A percentile compares a stretch with the other conserved stretches of the same genome.
Evolutionary conservation across 352 stramenopile species (phyloP).

Genomic region (Pythium monospermum): DNA sequence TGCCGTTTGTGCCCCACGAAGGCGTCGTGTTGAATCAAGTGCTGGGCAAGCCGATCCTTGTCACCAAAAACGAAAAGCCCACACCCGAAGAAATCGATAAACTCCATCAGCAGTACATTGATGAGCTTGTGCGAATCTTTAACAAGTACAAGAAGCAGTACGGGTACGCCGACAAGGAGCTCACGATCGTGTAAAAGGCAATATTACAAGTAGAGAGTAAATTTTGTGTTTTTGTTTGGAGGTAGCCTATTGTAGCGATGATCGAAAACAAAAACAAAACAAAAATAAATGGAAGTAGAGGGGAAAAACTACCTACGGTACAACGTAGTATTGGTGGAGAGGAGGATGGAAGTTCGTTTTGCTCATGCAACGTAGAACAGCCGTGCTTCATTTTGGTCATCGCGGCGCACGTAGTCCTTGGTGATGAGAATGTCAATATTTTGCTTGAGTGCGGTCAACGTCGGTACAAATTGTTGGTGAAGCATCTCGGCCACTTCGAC

Average conservation of each 20-base stretch:
- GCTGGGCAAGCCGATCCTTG: conserved; percentile 63
- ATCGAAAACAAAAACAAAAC: too few species aligned
- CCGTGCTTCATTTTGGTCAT: conserved; percentile 51
- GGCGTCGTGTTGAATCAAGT: conserved; percentile 62
- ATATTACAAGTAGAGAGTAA: too few species aligned
- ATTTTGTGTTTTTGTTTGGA: too few species aligned
- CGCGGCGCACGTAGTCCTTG: conserved; percentile 76
- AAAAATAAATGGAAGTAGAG: conserved; percentile 5
- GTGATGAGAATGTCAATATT: conserved; percentile 83
- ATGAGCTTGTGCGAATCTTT: conserved; percentile 70
- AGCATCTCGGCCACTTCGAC: conserved; percentile 73
- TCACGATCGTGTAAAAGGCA: conserved; percentile 53
- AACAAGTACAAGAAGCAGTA: conserved; percentile 83
- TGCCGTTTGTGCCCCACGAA: conserved; percentile 53
- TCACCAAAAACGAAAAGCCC: conserved; percentile 54
- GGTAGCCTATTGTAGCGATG: too few species aligned
- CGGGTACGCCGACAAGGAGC: conserved; percentile 45
- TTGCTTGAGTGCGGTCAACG: conserved; percentile 49
- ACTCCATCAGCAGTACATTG: conserved; percentile 60
- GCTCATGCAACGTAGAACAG: conserved; percentile 68
- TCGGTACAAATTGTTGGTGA: conserved; percentile 67
- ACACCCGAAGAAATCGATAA: conserved; percentile 60
- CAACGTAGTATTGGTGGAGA: too few species aligned
- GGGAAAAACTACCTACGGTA: too few species aligned
- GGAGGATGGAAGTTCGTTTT: background rate